Base-by-base conservation (phyloP, 257 asterid genomes). In the Forsythia suspensa region DNA sequence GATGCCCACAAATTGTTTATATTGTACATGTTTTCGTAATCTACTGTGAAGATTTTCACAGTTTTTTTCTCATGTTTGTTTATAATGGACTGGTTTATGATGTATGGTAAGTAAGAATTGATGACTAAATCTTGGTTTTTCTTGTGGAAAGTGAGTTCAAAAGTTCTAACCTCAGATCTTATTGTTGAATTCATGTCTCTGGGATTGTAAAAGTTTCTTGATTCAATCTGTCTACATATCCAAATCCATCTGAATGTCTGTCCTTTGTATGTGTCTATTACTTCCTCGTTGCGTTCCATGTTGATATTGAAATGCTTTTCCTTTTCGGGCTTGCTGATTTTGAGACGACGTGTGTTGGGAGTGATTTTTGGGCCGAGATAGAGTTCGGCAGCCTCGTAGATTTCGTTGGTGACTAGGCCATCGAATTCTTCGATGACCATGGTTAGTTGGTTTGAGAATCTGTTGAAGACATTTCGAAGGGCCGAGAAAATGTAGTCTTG, bases 391-490 rank as follows among this genome's bases (percentile, higher is more conserved):
- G 94, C 92, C n/a, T 86, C 92, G 55, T 87, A 90, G 82, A 90
- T 79, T 75, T 89, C 86, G 77, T 92, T 90, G 79, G 3, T 67
- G 63, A 18, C 82, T 3, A 91, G 46, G 6, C 94, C 96, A 2
- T 86, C 94, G 76, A 80, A 84, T 76, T 90, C 93, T 3, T 90
- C 90, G 38, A 92, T 82, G 52, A 90, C 93, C 72, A 90, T 65
- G 0, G 94, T 92, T 3, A 87, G 29, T 65, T 88, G 80, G 80
- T 80, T 84, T 0, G 92, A 90, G 82, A 87, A 90, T 69, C 83
- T 55, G 76, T 63, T 55, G 74, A 90, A 70, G 68, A 88, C 13
- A 43, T 48, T 79, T 21, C 84, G 72, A 74, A 90, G 1, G 68
- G 89, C 86, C 39, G 80, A 83, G 84, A 74, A 86, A 8, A 91